Percentiles rank a stretch among this genome's conserved stretches.
phyloP scores from a whole-genome alignment of 768 basidiomycete genomes.

The Gymnopilus dilepis region DNA sequence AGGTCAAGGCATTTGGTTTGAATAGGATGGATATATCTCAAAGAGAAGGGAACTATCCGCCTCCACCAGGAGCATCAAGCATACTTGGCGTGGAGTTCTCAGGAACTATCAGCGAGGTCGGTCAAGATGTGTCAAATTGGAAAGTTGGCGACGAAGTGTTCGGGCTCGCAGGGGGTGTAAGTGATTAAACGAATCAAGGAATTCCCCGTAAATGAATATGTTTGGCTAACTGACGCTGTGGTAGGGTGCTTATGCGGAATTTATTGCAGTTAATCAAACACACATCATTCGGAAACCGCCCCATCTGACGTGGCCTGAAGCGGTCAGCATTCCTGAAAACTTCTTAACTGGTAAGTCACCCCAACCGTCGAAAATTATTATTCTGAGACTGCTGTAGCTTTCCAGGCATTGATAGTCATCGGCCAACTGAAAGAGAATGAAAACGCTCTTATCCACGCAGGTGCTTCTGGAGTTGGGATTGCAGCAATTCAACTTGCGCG shows the following conservation, averaged over 20 bases:
- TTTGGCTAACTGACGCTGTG: conserved; percentile 4
- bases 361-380: background rate
- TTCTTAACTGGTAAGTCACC: conserved; percentile 75
- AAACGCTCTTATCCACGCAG: conserved; percentile 87
- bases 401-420: conserved; percentile 60
- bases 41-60: conserved; percentile 73
- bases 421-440: conserved; percentile 73
- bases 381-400: conserved; percentile 37
- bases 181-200: conserved; percentile 30
- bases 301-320: conserved; percentile 80
- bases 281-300: conserved; percentile 78
- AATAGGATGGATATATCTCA: conserved; percentile 87
- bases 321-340: conserved; percentile 87
- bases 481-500: conserved; percentile 89
- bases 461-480: conserved; percentile 88
- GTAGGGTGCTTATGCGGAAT: conserved; percentile 93
- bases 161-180: conserved; percentile 81
- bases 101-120: conserved; percentile 62
- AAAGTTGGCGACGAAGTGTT: conserved; percentile 73
- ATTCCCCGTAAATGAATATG: background rate
- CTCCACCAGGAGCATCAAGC: conserved; percentile 74
- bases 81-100: conserved; percentile 92
- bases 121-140: conserved; percentile 56
- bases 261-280: conserved; percentile 66
- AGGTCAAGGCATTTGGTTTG: conserved; percentile 86